Evolutionary conservation across 2,329 filamentous ascomycete genomes (phyloP), one percentile per base, ranked within the genome.

Genomic region (Calonectria hawksworthii): DNA sequence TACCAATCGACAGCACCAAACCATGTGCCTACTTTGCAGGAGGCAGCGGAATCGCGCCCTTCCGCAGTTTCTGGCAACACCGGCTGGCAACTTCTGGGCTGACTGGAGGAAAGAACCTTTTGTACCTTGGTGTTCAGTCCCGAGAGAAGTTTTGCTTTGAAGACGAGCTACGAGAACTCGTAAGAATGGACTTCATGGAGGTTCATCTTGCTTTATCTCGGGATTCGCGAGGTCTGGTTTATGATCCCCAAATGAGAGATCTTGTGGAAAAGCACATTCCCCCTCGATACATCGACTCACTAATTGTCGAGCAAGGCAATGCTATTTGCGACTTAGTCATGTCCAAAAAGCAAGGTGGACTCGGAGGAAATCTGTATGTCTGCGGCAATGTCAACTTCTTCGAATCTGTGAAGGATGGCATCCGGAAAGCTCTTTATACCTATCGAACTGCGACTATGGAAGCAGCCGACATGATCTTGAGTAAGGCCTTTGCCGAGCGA

Each of bases 381-480:
- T 84, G 82, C 61, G 82, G 83, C 2, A 82, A 78, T 4, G 74
- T 81, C 7, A 75, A 80, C 47, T 73, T 83, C 23, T 74, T 85
- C 74, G 89, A 91, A 77, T 89, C 89, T 0, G 89, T 91, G 61
- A 90, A 91, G 86, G 87, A 83, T 8, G 89, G 89, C 3, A 89
- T 91, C 61, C 86, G 88, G n/a, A 89, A 88, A 79, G 89, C 89
- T 3, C 87, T 91, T 26, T 91, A 90, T 75, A 88, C 87, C 28
- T 86, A 90, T 76, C 86, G 88, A 51, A 88, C 88, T 3, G 86
- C 89, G 2, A 90, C 88, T 0, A 88, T 89, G 84, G 87, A 89
- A 41, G 87, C 86, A 0, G 87, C 88, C 0, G 89, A 91, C 68
- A 80, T 86, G 38, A 86, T 91, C 65, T 80, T 90, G 66, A 87